Conservation (phyloP, 202 grass and related monocot species). For the Alloteropsis angusta region DNA sequence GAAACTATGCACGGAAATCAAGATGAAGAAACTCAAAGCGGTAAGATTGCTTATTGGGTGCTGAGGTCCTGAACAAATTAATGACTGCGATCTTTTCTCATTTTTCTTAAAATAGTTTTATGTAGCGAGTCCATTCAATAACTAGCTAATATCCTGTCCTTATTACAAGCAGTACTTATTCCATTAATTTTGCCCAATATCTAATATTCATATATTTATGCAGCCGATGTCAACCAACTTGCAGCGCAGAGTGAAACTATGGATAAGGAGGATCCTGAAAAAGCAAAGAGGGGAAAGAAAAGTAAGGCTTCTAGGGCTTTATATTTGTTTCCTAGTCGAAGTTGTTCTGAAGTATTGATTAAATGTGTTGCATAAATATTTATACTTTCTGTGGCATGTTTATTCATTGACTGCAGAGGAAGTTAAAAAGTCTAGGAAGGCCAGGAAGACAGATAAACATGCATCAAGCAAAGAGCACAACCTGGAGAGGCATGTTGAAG, state of each 20-base stretch:
- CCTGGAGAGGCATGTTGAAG: conserved; percentile 30
- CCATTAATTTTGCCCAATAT: background rate
- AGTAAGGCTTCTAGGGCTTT: conserved; percentile 39
- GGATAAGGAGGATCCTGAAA: conserved; percentile 27
- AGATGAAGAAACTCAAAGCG: conserved; percentile 23
- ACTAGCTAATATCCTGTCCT: background rate
- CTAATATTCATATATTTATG: conserved; percentile 14
- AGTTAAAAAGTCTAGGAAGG: conserved; percentile 41
- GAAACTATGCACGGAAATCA: conserved; percentile 31
- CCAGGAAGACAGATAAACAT: conserved; percentile 26
- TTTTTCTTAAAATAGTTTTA: conserved; percentile 4
- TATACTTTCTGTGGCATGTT: conserved; percentile 3
- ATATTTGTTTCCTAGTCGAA: conserved; percentile 10
- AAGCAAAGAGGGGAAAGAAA: conserved; percentile 41
- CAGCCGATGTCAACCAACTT: conserved; percentile 28
- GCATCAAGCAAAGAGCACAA: conserved; percentile 23
- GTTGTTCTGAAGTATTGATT: conserved; percentile 4
- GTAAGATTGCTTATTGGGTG: conserved; percentile 28
- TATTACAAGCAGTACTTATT: background rate
- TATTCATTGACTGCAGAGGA: conserved; percentile 40
- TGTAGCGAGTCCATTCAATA: background rate
- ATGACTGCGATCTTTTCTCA: background rate
- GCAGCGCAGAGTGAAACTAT: conserved; percentile 30
- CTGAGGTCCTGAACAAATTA: background rate
- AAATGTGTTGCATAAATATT: background rate